These are phyloP conservation scores for Capsella bursapastoris DNA, from an alignment of 345 rosid genomes.

Conservation along the genomic window DNA sequence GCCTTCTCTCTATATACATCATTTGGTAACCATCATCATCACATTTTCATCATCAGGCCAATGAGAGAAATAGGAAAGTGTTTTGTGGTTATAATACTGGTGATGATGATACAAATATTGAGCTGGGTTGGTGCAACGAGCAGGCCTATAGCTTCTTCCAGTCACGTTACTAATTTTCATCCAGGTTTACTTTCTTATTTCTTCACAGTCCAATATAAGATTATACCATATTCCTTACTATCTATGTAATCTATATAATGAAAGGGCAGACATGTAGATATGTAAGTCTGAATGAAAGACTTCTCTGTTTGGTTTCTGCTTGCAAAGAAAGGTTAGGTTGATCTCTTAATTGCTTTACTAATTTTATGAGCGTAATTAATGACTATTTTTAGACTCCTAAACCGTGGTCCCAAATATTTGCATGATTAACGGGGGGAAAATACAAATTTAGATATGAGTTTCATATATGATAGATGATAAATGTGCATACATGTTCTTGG, in stretches of 20 bases:
- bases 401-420: slow-evolving; percentile 33
- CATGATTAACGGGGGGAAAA: background rate
- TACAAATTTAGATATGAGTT: background rate
- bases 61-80: slow-evolving; percentile 49
- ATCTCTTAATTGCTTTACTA: slow-evolving; percentile 12
- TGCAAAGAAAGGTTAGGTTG: slow-evolving; percentile 28
- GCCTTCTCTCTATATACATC: slow-evolving; percentile 22
- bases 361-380: slow-evolving; percentile 26
- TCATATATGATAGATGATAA: background rate
- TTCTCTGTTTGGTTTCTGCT: slow-evolving; percentile 32
- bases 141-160: slow-evolving; percentile 55
- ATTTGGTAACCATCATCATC: slow-evolving; percentile 36
- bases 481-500: background rate
- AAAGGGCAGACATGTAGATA: background rate
- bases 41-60: slow-evolving; percentile 36
- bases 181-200: slow-evolving; percentile 50
- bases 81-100: slow-evolving; percentile 39
- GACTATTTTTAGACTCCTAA: slow-evolving; percentile 28
- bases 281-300: background rate
- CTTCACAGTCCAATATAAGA: background rate
- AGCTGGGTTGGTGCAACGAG: slow-evolving; percentile 55
- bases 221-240: slow-evolving; percentile 1
- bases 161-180: slow-evolving; percentile 37
- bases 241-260: slow-evolving; percentile 20
- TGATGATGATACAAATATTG: slow-evolving; percentile 51